These are phyloP conservation scores for Aspergillus coremiiformis DNA, from an alignment of 495 filamentous ascomycete species.

Conservation along the genomic window DNA sequence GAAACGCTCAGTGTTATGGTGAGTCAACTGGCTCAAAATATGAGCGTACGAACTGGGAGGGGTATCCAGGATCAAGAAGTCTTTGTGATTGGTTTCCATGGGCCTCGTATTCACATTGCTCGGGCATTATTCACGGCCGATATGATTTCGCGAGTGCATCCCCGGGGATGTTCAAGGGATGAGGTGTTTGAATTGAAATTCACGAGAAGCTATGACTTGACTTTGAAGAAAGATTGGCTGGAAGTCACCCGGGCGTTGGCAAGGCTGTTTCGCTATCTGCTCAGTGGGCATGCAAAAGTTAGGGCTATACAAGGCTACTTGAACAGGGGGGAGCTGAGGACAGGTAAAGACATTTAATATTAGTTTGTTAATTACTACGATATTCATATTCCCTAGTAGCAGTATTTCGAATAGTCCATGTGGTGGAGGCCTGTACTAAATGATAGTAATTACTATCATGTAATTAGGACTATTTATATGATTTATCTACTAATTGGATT, in stretches of 20 bases:
- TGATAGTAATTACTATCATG: too few relatives aligned
- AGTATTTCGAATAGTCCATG: too few relatives aligned
- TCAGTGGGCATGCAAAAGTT: background rate
- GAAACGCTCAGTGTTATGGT: conserved; percentile 10
- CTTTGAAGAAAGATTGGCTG: background rate
- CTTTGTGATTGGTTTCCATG: background rate
- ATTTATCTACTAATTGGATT: too few relatives aligned
- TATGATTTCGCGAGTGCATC: background rate
- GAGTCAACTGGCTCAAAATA: conserved; percentile 2
- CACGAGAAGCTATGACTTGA: background rate
- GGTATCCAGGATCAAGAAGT: background rate
- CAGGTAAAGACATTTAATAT: too few relatives aligned
- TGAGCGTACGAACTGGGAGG: background rate
- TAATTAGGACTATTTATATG: too few relatives aligned
- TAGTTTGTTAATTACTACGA: too few relatives aligned
- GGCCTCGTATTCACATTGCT: background rate
- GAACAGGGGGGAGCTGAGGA: too few relatives aligned
- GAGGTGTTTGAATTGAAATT: background rate
- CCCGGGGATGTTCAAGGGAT: background rate
- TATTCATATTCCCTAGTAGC: too few relatives aligned
- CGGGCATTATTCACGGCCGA: background rate
- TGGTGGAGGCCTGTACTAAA: too few relatives aligned
- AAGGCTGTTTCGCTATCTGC: background rate
- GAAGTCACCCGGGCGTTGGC: background rate
- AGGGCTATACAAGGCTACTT: background rate